Conservation (phyloP, 1,284 basidiomycete species). For the Ganoderma boninense region DNA sequence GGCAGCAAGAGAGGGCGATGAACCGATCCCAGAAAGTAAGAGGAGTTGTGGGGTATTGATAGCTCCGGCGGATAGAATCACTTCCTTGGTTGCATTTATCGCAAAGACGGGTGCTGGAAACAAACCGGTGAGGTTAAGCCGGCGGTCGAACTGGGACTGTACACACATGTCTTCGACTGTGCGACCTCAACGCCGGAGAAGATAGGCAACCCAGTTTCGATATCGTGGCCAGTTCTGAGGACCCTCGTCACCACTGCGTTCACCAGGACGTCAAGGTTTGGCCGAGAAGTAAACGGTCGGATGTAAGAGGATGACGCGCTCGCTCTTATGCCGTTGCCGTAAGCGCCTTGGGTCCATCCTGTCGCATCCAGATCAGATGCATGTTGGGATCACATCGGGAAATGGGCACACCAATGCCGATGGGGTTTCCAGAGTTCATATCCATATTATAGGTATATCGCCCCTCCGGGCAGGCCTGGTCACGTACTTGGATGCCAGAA, state of each 20-base stretch:
- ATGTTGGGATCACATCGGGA: background rate
- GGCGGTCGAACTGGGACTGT: background rate
- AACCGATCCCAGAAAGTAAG: constrained; percentile 37
- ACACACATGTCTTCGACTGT: constrained; percentile 32
- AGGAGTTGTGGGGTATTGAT: constrained; percentile 38
- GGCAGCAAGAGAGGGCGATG: constrained; percentile 22
- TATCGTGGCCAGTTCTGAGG: constrained; percentile 35
- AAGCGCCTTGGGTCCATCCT: constrained; percentile 44
- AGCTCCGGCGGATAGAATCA: constrained; percentile 40
- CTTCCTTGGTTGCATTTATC: constrained; percentile 35
- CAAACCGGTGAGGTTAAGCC: background rate
- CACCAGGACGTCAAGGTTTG: constrained; percentile 53
- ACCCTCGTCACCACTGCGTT: constrained; percentile 51
- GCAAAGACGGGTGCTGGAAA: background rate
- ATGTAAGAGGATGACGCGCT: constrained; percentile 44
- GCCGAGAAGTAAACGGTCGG: constrained; percentile 39
- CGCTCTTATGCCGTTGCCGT: constrained; percentile 40
- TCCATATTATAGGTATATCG: constrained; percentile 55
- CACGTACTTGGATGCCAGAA: no score
- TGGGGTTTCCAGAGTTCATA: constrained; percentile 45
- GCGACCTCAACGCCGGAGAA: constrained; percentile 47
- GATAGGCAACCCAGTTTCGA: constrained; percentile 27
- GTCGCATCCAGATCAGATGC: background rate
- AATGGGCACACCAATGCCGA: constrained; percentile 46
- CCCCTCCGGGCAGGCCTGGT: no score